Evolutionary conservation across 495 filamentous ascomycete genomes (phyloP), one percentile per base, ranked within the genome.

Genomic region (Penicillium taxi): DNA sequence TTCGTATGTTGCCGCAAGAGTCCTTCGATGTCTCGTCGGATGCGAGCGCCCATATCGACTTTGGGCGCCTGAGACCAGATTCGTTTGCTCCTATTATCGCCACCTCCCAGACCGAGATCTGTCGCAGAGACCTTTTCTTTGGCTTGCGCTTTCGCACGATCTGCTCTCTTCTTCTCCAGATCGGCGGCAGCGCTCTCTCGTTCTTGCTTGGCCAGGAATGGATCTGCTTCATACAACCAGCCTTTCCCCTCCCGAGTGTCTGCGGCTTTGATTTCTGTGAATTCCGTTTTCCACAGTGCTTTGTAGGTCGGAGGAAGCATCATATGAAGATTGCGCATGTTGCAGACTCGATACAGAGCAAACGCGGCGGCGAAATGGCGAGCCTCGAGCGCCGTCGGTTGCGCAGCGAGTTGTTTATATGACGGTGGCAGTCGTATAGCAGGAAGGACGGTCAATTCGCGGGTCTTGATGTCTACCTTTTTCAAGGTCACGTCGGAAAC

Each of bases 191-290:
- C 81, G 43, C 82, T 81, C 18, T 94, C 85, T 27, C 84, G 71
- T 53, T 94, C 84, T 35, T 78, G 72, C 54, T 80, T 69, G 4
- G 84, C 81, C 26, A 77, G 61, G 61, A 98, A 98, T 0, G 91
- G 91, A 57, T 98, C 93, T 11, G 86, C 90, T 45, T 93, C 88
- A 50, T 96, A 98, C 75, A 94, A 80, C 87, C 90, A 96, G 4
- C 61, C 81, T 42, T 77, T 78, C 8, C 85, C 87, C 35, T 81
- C 76, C 45, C 74, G 79, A 9, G 81, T 66, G 50, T 94, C 88
- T 38, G 78, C 70, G 41, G 72, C 72, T 58, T 93, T 96, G 41
- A 95, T 57, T 2, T 75, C 73, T 29, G 81, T 72, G 50, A 96
- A 94, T 35, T 82, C 77, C 7, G 75, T 75, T 59, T 90, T 90